phyloP scores from a whole-genome alignment of 1,139 yeast genomes.

The Scheffersomyces stambukii region DNA sequence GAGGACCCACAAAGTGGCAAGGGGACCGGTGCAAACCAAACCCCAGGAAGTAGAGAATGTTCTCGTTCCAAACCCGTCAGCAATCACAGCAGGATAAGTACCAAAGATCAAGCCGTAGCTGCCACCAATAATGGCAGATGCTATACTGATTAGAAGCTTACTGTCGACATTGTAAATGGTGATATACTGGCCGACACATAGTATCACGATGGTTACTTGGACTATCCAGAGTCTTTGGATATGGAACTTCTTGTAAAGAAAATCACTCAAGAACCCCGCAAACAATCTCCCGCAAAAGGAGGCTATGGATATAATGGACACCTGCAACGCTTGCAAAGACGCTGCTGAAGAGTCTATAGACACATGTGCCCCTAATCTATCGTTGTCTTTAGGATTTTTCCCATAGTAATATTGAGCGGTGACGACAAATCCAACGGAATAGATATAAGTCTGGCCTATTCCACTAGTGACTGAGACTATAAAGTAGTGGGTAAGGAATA shows the following conservation, averaged over 20 bases:
- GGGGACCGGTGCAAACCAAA: slow-evolving; percentile 40
- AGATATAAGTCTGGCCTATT: slow-evolving; percentile 41
- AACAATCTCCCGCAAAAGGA: slow-evolving; percentile 39
- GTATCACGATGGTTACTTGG: slow-evolving; percentile 21
- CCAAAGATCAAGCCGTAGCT: slow-evolving; percentile 42
- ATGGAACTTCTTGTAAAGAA: slow-evolving; percentile 26
- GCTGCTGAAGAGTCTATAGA: slow-evolving; percentile 23
- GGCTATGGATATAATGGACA: slow-evolving; percentile 36
- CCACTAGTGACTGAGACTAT: slow-evolving; percentile 35
- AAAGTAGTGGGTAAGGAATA: slow-evolving; percentile 31
- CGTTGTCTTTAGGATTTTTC: slow-evolving; percentile 3
- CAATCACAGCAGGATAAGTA: slow-evolving; percentile 44
- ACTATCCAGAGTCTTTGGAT: slow-evolving; percentile 42
- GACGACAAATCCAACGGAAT: slow-evolving; percentile 41
- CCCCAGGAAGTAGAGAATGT: slow-evolving; percentile 47
- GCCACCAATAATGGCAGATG: slow-evolving; percentile 34
- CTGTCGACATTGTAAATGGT: slow-evolving; percentile 25
- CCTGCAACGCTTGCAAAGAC: slow-evolving; percentile 42
- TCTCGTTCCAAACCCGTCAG: slow-evolving; percentile 40
- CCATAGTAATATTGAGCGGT: slow-evolving; percentile 34
- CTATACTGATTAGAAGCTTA: slow-evolving; percentile 22
- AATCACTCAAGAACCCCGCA: slow-evolving; percentile 38
- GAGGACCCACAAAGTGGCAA: slow-evolving; percentile 28
- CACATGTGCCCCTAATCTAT: slow-evolving; percentile 5
- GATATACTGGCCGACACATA: slow-evolving; percentile 29